phyloP scores from a whole-genome alignment of 495 filamentous ascomycete genomes.

The Tuber brumale region DNA sequence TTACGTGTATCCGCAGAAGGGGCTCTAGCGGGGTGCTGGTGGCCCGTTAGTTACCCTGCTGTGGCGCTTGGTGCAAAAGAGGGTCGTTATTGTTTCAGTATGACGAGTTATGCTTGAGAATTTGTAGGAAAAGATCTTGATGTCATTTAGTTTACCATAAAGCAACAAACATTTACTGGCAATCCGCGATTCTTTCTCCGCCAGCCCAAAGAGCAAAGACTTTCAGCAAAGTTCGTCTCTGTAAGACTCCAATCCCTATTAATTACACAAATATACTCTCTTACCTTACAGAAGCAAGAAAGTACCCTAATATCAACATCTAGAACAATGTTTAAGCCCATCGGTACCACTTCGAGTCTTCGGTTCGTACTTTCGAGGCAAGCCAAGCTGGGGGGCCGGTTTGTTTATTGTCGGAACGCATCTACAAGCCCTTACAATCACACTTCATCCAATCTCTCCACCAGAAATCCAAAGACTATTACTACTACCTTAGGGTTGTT shows the following conservation, averaged over 20 bases:
- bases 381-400: background rate
- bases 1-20: background rate
- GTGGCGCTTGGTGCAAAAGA: background rate
- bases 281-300: background rate
- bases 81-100: background rate
- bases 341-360: background rate
- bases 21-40: background rate
- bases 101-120: no score
- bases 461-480: background rate
- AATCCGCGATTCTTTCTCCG: background rate
- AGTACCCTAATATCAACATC: background rate
- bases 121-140: background rate
- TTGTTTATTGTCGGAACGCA: background rate
- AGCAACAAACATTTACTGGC: background rate
- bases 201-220: background rate
- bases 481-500: slow-evolving; percentile 21
- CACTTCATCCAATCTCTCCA: background rate
- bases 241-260: background rate
- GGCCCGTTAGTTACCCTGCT: background rate
- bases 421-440: background rate
- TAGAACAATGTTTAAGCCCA: background rate
- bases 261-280: background rate
- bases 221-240: background rate
- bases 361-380: background rate
- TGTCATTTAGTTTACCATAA: background rate